Percentiles rank a stretch among this genome's conserved stretches.
Conservation (phyloP, 75 land plant genomes). For the Cunninghamia lanceolata region DNA sequence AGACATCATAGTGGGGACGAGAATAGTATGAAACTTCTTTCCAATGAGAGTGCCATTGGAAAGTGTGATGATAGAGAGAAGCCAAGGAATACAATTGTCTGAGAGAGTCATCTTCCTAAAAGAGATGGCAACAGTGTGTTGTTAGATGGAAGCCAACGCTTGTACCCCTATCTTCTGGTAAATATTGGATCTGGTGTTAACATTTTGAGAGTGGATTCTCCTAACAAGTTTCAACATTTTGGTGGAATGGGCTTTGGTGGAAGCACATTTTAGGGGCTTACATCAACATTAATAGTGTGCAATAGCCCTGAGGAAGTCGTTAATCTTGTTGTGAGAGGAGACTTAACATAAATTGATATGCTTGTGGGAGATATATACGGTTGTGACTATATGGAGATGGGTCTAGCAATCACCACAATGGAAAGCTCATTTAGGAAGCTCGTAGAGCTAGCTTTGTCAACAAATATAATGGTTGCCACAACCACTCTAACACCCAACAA, state of each 20-base stretch:
- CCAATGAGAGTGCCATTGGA: constrained; percentile 3
- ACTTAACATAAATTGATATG: constrained; percentile 46
- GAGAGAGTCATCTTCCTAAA: background rate
- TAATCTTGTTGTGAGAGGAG: constrained; percentile 32
- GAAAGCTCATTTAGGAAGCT: constrained; percentile 50
- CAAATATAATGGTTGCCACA: no score
- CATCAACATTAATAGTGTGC: constrained; percentile 37
- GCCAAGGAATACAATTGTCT: constrained; percentile 13
- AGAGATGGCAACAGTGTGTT: constrained; percentile 9
- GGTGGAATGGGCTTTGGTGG: constrained; percentile 54
- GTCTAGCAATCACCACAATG: constrained; percentile 41
- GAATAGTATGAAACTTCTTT: background rate
- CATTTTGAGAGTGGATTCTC: constrained; percentile 36
- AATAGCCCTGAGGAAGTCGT: constrained; percentile 43
- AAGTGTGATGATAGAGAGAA: constrained; percentile 8
- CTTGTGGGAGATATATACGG: constrained; percentile 52
- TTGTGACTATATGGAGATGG: constrained; percentile 49
- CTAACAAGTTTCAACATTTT: constrained; percentile 34
- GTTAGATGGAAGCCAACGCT: constrained; percentile 15
- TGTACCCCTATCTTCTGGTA: constrained; percentile 46
- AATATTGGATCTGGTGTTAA: constrained; percentile 55
- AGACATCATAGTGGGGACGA: background rate
- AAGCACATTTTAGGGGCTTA: constrained; percentile 37
- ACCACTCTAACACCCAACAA: no score
- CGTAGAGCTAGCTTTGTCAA: no score